These are phyloP conservation scores for Penicillium sp. DNA, from an alignment of 2,329 filamentous ascomycete genomes.

Conservation along the genomic window DNA sequence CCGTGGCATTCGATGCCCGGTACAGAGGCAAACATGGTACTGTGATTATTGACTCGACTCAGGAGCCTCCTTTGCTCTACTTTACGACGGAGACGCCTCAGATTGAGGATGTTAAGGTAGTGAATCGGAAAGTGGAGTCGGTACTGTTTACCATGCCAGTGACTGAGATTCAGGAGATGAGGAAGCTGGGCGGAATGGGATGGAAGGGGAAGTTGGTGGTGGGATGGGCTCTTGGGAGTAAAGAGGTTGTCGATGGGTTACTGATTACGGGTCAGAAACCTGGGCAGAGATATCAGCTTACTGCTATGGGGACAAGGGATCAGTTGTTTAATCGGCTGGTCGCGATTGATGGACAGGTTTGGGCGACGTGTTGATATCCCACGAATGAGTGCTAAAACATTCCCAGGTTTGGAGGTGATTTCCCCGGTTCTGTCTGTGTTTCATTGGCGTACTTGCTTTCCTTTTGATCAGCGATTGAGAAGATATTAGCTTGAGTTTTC, in stretches of 20 bases:
- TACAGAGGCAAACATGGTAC: slow-evolving; percentile 70
- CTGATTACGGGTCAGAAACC: slow-evolving; percentile 60
- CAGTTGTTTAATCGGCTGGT: slow-evolving; percentile 79
- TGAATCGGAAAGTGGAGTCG: slow-evolving; percentile 49
- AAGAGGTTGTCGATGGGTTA: slow-evolving; percentile 74
- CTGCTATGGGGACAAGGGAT: slow-evolving; percentile 70
- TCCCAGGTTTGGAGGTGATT: slow-evolving; percentile 27
- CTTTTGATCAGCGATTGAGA: no score
- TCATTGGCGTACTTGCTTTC: not conserved
- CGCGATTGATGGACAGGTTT: slow-evolving; percentile 78
- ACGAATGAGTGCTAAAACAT: slow-evolving; percentile 20
- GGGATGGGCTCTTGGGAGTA: slow-evolving; percentile 70
- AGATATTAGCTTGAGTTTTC: not conserved
- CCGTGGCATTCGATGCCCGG: slow-evolving; percentile 70
- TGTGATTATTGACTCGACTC: slow-evolving; percentile 58
- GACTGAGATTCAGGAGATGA: slow-evolving; percentile 69
- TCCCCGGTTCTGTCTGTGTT: not conserved
- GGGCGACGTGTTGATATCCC: slow-evolving; percentile 67
- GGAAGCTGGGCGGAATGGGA: slow-evolving; percentile 76
- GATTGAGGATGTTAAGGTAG: slow-evolving; percentile 47
- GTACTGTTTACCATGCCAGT: slow-evolving; percentile 70
- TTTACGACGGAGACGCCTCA: slow-evolving; percentile 55
- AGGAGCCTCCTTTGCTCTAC: slow-evolving; percentile 49
- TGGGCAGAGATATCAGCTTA: slow-evolving; percentile 62
- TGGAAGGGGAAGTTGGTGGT: slow-evolving; percentile 84